Conservation (phyloP, 2,329 filamentous ascomycete species). For the Fusarium sp. region DNA sequence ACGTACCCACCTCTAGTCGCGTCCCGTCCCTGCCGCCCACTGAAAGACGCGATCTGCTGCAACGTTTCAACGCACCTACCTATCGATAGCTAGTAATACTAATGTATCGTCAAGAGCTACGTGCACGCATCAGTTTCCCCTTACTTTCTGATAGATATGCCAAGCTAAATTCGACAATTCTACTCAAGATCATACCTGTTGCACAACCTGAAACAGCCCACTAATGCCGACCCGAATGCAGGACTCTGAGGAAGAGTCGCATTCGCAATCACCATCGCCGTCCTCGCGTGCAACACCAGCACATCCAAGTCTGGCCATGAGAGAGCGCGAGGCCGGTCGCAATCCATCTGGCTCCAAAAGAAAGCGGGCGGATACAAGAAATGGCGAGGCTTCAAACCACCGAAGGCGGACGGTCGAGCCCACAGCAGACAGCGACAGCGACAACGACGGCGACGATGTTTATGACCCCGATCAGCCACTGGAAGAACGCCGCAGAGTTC, state of each 20-base stretch:
- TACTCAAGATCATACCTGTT: background rate
- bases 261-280: constrained; percentile 36
- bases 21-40: no score
- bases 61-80: constrained; percentile 2
- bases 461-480: constrained; percentile 88
- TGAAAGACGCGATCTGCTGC: constrained; percentile 14
- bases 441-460: constrained; percentile 50
- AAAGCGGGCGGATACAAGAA: constrained; percentile 45
- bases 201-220: background rate
- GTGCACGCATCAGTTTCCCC: no score
- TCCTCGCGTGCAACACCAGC: constrained; percentile 32
- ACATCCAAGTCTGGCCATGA: constrained; percentile 38
- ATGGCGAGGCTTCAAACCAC: constrained; percentile 32
- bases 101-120: no score
- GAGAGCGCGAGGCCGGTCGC: constrained; percentile 39
- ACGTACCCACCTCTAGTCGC: no score
- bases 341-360: constrained; percentile 45
- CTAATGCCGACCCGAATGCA: constrained; percentile 44
- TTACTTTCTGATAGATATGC: background rate
- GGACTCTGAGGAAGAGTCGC: constrained; percentile 36
- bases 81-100: no score
- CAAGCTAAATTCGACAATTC: background rate
- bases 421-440: constrained; percentile 32
- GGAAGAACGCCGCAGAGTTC: constrained; percentile 75
- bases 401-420: constrained; percentile 43